Evolutionary conservation across 352 stramenopile species (phyloP).

Genomic region (Globisporangium splendens): DNA sequence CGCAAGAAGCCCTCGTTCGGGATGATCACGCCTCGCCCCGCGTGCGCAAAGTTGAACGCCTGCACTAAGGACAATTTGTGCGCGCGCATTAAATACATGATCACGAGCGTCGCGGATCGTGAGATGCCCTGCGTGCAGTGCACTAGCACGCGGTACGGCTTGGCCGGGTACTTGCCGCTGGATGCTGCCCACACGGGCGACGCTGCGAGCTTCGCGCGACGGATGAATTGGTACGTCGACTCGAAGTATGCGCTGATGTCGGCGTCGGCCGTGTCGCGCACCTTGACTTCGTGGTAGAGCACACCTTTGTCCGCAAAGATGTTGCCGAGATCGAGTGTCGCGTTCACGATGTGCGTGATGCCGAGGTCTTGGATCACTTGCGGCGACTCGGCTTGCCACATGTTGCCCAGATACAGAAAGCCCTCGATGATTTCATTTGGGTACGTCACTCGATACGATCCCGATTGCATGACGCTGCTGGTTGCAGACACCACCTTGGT

Average conservation of each 20-base stretch:
- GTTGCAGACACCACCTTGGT: conserved; percentile 15
- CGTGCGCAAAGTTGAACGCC: conserved; percentile 55
- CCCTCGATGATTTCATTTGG: conserved; percentile 66
- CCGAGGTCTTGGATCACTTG: conserved; percentile 51
- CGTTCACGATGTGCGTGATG: conserved; percentile 76
- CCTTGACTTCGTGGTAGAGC: conserved; percentile 60
- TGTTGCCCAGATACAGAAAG: conserved; percentile 72
- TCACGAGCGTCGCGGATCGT: conserved; percentile 58
- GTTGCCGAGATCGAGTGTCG: conserved; percentile 53
- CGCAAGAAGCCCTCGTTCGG: conserved; percentile 61
- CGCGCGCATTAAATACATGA: conserved; percentile 68
- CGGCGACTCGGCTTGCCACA: conserved; percentile 61
- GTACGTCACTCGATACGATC: conserved; percentile 45
- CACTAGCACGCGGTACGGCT: conserved; percentile 50
- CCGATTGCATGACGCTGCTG: conserved; percentile 24
- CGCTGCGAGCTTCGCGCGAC: conserved; percentile 15
- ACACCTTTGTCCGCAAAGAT: conserved; percentile 42
- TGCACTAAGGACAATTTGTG: conserved; percentile 49
- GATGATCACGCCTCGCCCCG: conserved; percentile 48
- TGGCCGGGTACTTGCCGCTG: conserved; percentile 8
- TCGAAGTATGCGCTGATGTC: conserved; percentile 52
- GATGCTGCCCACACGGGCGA: conserved; percentile 1
- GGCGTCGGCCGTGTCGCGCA: conserved; percentile 36
- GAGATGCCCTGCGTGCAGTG: conserved; percentile 76
- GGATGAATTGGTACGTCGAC: conserved; percentile 43